phyloP scores from a whole-genome alignment of 176 grass and related monocot species.

The Ensete glaucum region DNA sequence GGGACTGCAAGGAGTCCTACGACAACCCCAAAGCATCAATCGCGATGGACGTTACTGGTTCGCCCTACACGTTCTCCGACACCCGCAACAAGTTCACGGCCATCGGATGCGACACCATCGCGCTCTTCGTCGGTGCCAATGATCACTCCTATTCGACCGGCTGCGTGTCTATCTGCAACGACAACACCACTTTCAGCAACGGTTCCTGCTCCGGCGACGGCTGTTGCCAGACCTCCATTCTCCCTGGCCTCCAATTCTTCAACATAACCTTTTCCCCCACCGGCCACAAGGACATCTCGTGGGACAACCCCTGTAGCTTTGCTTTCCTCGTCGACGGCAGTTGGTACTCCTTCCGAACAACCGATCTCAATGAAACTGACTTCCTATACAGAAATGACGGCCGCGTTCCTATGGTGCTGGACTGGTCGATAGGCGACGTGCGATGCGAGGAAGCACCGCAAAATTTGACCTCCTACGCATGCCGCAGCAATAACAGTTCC shows the following conservation, averaged over 20 bases:
- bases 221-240: slow-evolving; percentile 38
- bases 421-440: not conserved
- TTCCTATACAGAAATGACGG: not conserved
- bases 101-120: slow-evolving; percentile 27
- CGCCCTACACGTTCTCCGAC: slow-evolving; percentile 12
- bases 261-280: fast-evolving
- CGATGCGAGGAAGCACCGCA: not conserved
- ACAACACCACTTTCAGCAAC: not conserved
- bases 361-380: not conserved
- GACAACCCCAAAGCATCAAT: not conserved
- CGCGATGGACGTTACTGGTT: not conserved
- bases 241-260: not conserved
- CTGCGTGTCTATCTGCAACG: slow-evolving; percentile 22
- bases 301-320: not conserved
- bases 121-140: not conserved
- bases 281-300: not conserved
- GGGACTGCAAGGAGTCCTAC: not conserved
- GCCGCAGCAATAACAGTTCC: not conserved
- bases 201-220: slow-evolving; percentile 28
- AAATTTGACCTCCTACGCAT: not conserved
- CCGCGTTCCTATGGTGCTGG: not conserved
- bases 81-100: slow-evolving; percentile 34
- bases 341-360: not conserved
- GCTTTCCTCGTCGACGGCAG: not conserved
- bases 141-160: not conserved